Base-by-base conservation (phyloP, 768 basidiomycete species). In the Lactarius deliciosus region DNA sequence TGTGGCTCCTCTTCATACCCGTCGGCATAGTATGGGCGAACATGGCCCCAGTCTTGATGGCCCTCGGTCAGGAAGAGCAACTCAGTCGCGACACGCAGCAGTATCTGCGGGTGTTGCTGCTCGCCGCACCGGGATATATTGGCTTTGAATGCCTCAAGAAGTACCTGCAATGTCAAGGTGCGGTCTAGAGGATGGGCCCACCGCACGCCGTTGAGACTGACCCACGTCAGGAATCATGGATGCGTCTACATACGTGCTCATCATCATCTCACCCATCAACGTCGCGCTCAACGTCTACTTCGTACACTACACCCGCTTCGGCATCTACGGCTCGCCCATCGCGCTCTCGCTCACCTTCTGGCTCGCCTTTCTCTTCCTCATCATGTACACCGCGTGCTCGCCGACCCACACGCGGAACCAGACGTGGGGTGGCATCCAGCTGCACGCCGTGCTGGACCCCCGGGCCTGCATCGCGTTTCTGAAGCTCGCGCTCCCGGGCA, bases 101-200 rank as follows among this genome's bases (percentile, higher is more conserved):
- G 16, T 90, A 89, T 72, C 77, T 92, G 70, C 85, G 90, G 9
- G 74, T 91, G 36, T 76, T 91, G 57, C 80, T 86, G 55, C 54
- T 86, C 47, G 88, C 85, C 1, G 87, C 86, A 0, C 91, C 91
- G 0, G 90, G 84, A 2, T 90, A 90, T 72, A 85, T 90, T 70
- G 88, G 84, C 2, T 90, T 90, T 64, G 89, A 92, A 74, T 86
- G 84, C 64, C 77, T 91, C 70, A 91, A 91, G 75, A 91, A 89
- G 75, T 92, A 90, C 74, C 74, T 92, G 30, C 90, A 91, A 72
- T 90, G 89, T 65, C 89, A 92, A 79, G 90, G 88, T 87, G 64
- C 62, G 61, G 50, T 41, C 58, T 36, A 47, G 7, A 28, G 32
- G 41, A 20, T 15, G 2, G 41, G 10, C 53, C 60, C 43, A 66